Evolutionary conservation across 352 stramenopile species (phyloP), one percentile per base, ranked within the genome.

Genomic region (Aphanomyces euteiches): DNA sequence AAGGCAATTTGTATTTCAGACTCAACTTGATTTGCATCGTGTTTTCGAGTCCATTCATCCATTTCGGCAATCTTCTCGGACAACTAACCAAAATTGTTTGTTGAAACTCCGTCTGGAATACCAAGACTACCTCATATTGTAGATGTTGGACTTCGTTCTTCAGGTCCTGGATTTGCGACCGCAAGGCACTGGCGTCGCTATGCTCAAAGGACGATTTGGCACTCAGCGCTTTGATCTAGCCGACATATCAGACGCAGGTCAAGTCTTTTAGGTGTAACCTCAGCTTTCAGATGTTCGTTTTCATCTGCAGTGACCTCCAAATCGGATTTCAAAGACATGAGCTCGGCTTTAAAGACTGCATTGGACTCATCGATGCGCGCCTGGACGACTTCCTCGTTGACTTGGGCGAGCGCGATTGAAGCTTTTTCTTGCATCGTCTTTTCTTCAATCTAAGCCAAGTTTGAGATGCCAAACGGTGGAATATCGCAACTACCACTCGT

Each of bases 41-140:
- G 28, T 37, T 39, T 28, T 17, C n/a, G n/a, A 12, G 19, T 12
- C 54, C 13, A 61, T 13, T 7, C 54, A 37, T 17, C 64, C 34
- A 70, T 45, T 61, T 70, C 64, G 7, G 54, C 48, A 5, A 50
- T 58, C 28, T 70, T 70, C 54, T 70, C 64, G 10, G 64, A 60
- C 5, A 70, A 17, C 64, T 70, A 61, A 7, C 48, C 43, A 12
- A 53, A 15, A 53, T 8, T n/a, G n/a, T n/a, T n/a, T n/a, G n/a
- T n/a, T 58, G 28, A 8, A n/a, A 38, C 50, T 1, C 1, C n/a
- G 50, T 19, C 50, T 38, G 37, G n/a, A 53, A 28, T 28, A 28
- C 28, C 40, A 38, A 63, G 39, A 7, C 39, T 28, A 70, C 64
- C 34, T 70, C 64, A 47, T 64, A 70, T 54, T 70, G 64, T 28